Percentiles rank a stretch among this genome's conserved stretches.
These are phyloP conservation scores for Panaeolus papilionaceus DNA, from an alignment of 768 basidiomycete species.

Conservation along the genomic window DNA sequence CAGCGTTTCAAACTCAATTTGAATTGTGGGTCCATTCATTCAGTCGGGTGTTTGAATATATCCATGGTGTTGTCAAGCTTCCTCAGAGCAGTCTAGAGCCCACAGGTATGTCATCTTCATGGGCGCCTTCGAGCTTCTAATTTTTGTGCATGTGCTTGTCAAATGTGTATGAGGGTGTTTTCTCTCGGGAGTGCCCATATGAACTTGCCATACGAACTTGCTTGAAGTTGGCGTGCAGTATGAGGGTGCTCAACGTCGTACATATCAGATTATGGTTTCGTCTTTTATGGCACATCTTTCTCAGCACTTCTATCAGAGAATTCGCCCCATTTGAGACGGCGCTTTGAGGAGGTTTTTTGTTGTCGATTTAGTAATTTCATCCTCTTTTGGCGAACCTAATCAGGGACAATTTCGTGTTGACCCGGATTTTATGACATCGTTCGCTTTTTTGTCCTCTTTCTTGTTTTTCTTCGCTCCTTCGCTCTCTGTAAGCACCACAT, in stretches of 20 bases:
- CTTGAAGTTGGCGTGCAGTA: not conserved
- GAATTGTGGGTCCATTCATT: slow-evolving; percentile 6
- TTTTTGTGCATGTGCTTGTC: not conserved
- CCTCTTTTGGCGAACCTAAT: slow-evolving; percentile 1
- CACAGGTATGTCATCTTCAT: not conserved
- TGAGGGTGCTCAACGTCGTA: not conserved
- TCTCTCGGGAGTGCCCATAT: not conserved
- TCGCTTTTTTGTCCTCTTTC: slow-evolving; percentile 1
- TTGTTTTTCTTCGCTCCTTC: not conserved
- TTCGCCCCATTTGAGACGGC: not conserved
- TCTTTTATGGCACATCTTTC: no score
- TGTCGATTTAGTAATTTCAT: slow-evolving; percentile 5
- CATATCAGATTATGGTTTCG: not conserved
- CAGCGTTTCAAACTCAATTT: slow-evolving; percentile 7
- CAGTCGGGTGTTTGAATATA: not conserved
- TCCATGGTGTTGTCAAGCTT: slow-evolving; percentile 1
- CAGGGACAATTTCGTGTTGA: not conserved
- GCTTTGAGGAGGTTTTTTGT: slow-evolving; percentile 2
- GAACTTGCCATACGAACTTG: no score
- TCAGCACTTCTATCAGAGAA: not conserved
- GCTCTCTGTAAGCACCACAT: not conserved
- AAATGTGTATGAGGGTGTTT: not conserved
- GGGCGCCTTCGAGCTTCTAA: slow-evolving; percentile 8
- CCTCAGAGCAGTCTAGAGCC: not conserved
- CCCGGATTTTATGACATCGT: not conserved